These are phyloP conservation scores for Henckelia pumila DNA, from an alignment of 257 asterid species.

Conservation along the genomic window DNA sequence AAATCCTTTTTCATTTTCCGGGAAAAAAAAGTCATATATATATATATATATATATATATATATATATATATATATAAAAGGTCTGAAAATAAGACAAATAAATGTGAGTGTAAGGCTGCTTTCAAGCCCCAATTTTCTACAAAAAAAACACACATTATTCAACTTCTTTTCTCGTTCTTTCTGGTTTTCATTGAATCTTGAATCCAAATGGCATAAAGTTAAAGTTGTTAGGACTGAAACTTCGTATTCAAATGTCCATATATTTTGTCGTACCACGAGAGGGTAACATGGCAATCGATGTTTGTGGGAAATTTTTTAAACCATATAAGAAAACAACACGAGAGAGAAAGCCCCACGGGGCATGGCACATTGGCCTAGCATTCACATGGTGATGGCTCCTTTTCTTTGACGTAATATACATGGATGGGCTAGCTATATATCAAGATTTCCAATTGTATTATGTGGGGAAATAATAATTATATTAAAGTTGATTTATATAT, in stretches of 20 bases:
- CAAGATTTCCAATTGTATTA: too few relatives aligned
- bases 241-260: neutral
- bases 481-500: too few relatives aligned
- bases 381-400: neutral
- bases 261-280: neutral
- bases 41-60: too few relatives aligned
- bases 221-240: neutral
- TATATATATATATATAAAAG: too few relatives aligned
- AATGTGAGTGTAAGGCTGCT: constrained; percentile 37
- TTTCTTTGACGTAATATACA: neutral
- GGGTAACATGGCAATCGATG: neutral
- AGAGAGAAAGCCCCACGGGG: neutral
- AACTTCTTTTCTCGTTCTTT: too few relatives aligned
- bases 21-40: constrained; percentile 40
- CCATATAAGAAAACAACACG: too few relatives aligned
- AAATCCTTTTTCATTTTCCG: constrained; percentile 34
- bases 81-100: constrained; percentile 52
- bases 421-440: too few relatives aligned
- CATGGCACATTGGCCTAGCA: neutral
- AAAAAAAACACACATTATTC: neutral
- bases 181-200: too few relatives aligned
- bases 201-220: neutral
- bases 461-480: neutral
- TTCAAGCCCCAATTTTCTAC: constrained; percentile 31
- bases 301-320: neutral